Evolutionary conservation across 352 stramenopile genomes (phyloP).

Genomic region (Globisporangium nunn): DNA sequence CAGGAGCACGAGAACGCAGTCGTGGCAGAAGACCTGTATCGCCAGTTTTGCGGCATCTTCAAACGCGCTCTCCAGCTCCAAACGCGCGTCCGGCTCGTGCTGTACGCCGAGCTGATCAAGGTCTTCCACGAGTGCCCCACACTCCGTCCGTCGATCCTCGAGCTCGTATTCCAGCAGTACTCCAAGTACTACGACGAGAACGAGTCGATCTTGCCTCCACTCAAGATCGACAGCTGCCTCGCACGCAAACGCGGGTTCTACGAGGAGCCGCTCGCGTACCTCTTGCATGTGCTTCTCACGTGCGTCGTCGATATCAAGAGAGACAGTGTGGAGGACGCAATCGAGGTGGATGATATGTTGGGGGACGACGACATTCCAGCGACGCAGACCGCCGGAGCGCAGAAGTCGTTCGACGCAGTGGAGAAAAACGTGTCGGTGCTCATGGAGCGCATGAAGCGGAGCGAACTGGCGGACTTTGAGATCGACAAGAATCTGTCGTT

Average conservation of each 20-base stretch:
- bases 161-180: conserved; percentile 40
- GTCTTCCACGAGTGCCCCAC: conserved; percentile 40
- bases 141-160: conserved; percentile 30
- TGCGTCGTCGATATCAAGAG: conserved; percentile 22
- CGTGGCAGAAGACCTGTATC: conserved; percentile 40
- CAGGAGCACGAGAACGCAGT: conserved; percentile 34
- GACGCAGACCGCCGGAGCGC: conserved; percentile 23
- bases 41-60: conserved; percentile 54
- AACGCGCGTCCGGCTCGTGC: conserved; percentile 29
- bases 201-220: conserved; percentile 31
- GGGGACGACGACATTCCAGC: conserved; percentile 23
- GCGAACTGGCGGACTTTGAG: conserved; percentile 38
- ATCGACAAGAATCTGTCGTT: conserved; percentile 42
- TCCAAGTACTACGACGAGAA: conserved; percentile 40
- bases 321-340: conserved; percentile 1
- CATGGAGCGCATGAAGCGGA: conserved; percentile 41
- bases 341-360: conserved; percentile 26
- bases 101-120: conserved; percentile 37
- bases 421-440: conserved; percentile 21
- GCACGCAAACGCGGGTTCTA: conserved; percentile 22
- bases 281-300: conserved; percentile 31
- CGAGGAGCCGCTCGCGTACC: conserved; percentile 32
- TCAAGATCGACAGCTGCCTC: conserved; percentile 38
- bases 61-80: conserved; percentile 39
- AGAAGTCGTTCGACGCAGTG: conserved; percentile 17